Evolutionary conservation across 805 yeast species (phyloP), one percentile per base, ranked within the genome.

Genomic region (Aciculoconidium aculeatum): DNA sequence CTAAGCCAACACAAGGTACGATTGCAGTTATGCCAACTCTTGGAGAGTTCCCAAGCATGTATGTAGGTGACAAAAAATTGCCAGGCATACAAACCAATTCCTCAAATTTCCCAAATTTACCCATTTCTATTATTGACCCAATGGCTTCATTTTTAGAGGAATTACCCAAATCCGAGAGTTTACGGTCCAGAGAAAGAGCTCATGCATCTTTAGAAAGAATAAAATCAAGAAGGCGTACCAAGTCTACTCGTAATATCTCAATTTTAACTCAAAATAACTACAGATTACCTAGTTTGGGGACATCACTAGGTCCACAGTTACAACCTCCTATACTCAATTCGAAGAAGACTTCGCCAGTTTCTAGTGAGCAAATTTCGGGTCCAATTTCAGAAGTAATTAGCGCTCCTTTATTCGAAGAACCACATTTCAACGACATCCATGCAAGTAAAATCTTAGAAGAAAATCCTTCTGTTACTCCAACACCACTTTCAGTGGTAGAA

Each of bases 121-220:
- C 32, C 7, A 21, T 11, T 16, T 21, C 36, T 5, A 12, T 15
- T 7, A 8, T 21, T 13, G 31, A 30, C 17, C 17, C 31, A 3
- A 30, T 45, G 6, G 23, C 44, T 3, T n/a, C n/a, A n/a, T 49
- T 49, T 25, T 28, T 49, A 15, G 56, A 51, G 18, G 61, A 56
- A 11, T 36, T 40, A 9, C 58, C 59, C 5, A 49, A 45, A 23
- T 28, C 45, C 1, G 58, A 56, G 11, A 47, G 39, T 18, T 29
- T 54, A 6, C 55, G 77, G 31, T 72, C 81, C 1, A 58, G 65
- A 20, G 82, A 75, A 39, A 58, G 83, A 40, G 83, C 84, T 0
- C 77, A 75, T 42, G 82, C 83, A 0, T 76, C 83, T 0, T 45
- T 77, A 11, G 63, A 71, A 32, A 58, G 85, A 49, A 77, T 77